Conservation (phyloP, 306 rosid genomes). For the Inga laurina region DNA sequence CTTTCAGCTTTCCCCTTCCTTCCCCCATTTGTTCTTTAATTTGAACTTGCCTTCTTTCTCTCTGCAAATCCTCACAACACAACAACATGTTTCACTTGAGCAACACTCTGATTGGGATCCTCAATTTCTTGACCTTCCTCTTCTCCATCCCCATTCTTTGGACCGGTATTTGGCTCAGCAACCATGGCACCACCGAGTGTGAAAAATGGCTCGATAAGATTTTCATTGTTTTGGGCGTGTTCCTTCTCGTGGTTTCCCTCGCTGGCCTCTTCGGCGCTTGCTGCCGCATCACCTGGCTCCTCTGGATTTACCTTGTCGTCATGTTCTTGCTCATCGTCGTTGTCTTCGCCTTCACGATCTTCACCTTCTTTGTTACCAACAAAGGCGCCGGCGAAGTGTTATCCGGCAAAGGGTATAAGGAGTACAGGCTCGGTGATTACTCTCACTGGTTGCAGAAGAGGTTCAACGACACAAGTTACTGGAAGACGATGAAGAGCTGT, state of each 20-base stretch:
- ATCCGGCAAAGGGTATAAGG: slow-evolving; percentile 57
- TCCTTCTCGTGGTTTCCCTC: slow-evolving; percentile 62
- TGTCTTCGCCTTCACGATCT: slow-evolving; percentile 53
- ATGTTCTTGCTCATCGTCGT: slow-evolving; percentile 74
- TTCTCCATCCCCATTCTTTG: slow-evolving; percentile 66
- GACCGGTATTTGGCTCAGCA: slow-evolving; percentile 62
- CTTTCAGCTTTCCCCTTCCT: background rate
- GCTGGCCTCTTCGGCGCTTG: slow-evolving; percentile 74
- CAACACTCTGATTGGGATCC: slow-evolving; percentile 59
- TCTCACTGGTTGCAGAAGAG: slow-evolving; percentile 81
- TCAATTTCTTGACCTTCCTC: slow-evolving; percentile 56
- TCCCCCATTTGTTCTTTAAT: background rate
- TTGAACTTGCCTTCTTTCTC: background rate
- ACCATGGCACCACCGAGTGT: slow-evolving; percentile 53
- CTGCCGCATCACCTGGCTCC: slow-evolving; percentile 58
- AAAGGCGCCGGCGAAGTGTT: slow-evolving; percentile 61
- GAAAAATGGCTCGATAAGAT: slow-evolving; percentile 60
- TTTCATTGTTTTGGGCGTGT: slow-evolving; percentile 54
- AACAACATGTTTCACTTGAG: slow-evolving; percentile 43
- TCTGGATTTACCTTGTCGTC: slow-evolving; percentile 68
- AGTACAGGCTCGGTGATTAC: slow-evolving; percentile 72
- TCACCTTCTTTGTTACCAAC: slow-evolving; percentile 64
- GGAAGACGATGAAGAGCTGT: slow-evolving; percentile 66
- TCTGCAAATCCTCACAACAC: background rate
- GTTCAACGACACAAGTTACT: slow-evolving; percentile 40